phyloP scores from a whole-genome alignment of 805 yeast genomes.

The Candida stauntonica region DNA sequence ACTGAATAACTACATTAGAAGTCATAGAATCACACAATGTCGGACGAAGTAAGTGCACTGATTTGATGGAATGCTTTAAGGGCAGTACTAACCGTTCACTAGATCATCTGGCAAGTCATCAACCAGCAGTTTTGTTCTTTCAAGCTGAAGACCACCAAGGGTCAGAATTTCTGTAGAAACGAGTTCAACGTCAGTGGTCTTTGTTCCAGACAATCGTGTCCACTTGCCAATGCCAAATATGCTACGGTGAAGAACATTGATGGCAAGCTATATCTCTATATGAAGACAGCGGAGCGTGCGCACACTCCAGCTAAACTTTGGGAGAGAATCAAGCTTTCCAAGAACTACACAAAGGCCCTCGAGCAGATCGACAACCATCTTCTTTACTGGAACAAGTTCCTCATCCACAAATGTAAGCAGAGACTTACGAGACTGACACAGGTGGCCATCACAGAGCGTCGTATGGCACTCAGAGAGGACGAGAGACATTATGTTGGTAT shows the following conservation, averaged over 20 bases:
- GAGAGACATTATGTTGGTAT: conserved; percentile 93
- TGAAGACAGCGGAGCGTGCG: conserved; percentile 97
- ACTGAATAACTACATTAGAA: no score
- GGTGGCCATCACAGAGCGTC: conserved; percentile 91
- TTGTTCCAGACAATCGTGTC: conserved; percentile 92
- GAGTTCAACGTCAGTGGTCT: conserved; percentile 95
- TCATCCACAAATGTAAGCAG: conserved; percentile 92
- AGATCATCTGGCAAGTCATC: conserved; percentile 96
- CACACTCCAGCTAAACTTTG: conserved; percentile 92
- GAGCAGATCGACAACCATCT: conserved; percentile 84
- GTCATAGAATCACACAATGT: conserved; percentile 13
- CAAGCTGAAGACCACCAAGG: conserved; percentile 83
- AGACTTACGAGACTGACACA: conserved; percentile 92
- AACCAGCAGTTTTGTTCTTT: conserved; percentile 95
- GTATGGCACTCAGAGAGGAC: conserved; percentile 84
- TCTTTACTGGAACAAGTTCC: conserved; percentile 88
- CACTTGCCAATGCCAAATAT: conserved; percentile 88
- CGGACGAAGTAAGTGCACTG: conserved; percentile 25
- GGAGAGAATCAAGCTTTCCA: conserved; percentile 90
- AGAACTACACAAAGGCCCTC: conserved; percentile 84
- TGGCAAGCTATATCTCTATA: conserved; percentile 78
- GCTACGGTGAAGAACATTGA: conserved; percentile 82
- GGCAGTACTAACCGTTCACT: conserved; percentile 12
- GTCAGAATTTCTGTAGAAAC: conserved; percentile 90
- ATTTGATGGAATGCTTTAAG: no score